These are phyloP conservation scores for Prunus yedoensis DNA, from an alignment of 331 rosid genomes.

Conservation along the genomic window DNA sequence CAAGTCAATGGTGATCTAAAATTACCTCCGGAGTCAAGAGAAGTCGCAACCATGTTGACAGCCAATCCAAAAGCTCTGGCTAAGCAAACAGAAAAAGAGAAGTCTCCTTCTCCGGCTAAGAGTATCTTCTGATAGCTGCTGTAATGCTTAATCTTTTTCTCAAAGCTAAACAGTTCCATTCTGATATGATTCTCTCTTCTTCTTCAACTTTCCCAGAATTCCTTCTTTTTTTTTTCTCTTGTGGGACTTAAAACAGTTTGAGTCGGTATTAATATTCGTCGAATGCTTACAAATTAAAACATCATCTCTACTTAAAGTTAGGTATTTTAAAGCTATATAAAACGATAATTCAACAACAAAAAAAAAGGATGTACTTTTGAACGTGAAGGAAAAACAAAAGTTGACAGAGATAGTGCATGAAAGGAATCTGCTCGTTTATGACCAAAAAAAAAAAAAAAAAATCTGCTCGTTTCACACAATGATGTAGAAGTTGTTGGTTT, in stretches of 20 bases:
- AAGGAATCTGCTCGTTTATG: too few species aligned
- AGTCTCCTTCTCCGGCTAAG: conserved; percentile 53
- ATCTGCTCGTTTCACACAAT: too few species aligned
- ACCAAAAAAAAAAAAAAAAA: too few species aligned
- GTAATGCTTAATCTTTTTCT: conserved; percentile 10
- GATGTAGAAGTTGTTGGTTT: too few species aligned
- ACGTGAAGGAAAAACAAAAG: too few species aligned
- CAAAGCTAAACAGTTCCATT: background rate
- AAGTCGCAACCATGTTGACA: conserved; percentile 43
- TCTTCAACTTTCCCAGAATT: background rate
- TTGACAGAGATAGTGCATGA: too few species aligned
- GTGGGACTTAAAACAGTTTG: background rate
- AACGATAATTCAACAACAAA: too few species aligned
- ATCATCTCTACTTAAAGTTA: too few species aligned
- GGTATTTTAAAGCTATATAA: too few species aligned
- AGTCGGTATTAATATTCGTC: too few species aligned
- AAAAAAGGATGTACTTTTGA: too few species aligned
- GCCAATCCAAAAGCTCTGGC: conserved; percentile 33
- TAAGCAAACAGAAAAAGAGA: conserved; percentile 35
- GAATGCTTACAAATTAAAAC: too few species aligned
- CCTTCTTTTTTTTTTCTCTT: background rate
- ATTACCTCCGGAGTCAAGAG: conserved; percentile 31
- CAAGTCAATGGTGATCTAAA: background rate
- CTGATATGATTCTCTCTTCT: background rate
- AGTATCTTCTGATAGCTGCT: conserved; percentile 34